A percentile compares a stretch with the other conserved stretches of the same genome.
phyloP scores from a whole-genome alignment of 495 filamentous ascomycete genomes.

The Penicillium silybi region DNA sequence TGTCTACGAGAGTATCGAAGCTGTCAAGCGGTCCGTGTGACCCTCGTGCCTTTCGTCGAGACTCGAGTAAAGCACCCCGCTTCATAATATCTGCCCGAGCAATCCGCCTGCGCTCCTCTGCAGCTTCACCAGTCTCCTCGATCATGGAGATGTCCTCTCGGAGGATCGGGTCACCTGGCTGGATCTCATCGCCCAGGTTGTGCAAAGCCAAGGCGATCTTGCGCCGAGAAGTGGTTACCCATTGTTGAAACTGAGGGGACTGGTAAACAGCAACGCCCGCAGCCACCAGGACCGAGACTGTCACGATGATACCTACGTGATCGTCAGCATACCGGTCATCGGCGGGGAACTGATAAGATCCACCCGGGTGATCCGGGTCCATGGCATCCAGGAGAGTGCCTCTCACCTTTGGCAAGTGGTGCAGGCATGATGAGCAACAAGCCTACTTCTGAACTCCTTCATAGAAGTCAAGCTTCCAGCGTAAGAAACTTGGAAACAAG shows the following conservation, averaged over 20 bases:
- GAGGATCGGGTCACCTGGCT: conserved; percentile 40
- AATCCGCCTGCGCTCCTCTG: conserved; percentile 63
- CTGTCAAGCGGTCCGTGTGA: conserved; percentile 26
- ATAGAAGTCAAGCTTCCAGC: conserved; percentile 1
- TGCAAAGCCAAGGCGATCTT: conserved; percentile 76
- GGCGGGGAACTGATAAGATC: conserved; percentile 35
- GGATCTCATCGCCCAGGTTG: conserved; percentile 70
- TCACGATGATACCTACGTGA: conserved; percentile 68
- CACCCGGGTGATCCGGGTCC: conserved; percentile 18
- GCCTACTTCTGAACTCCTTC: not conserved
- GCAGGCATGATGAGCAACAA: conserved; percentile 40
- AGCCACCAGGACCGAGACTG: conserved; percentile 69
- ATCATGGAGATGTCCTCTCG: conserved; percentile 49
- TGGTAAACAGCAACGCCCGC: conserved; percentile 85
- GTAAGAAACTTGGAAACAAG: conserved; percentile 3
- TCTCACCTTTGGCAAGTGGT: conserved; percentile 52
- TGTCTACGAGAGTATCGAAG: conserved; percentile 55
- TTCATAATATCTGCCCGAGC: conserved; percentile 73
- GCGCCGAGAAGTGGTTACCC: conserved; percentile 69
- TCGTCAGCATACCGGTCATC: conserved; percentile 7
- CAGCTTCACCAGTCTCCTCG: conserved; percentile 57
- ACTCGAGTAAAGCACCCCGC: conserved; percentile 46
- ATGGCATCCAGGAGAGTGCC: not conserved
- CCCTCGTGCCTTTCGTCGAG: conserved; percentile 25
- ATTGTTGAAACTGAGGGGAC: conserved; percentile 72